Base-by-base conservation (phyloP, 2,329 filamentous ascomycete genomes). In the Ampelomyces quisqualis region DNA sequence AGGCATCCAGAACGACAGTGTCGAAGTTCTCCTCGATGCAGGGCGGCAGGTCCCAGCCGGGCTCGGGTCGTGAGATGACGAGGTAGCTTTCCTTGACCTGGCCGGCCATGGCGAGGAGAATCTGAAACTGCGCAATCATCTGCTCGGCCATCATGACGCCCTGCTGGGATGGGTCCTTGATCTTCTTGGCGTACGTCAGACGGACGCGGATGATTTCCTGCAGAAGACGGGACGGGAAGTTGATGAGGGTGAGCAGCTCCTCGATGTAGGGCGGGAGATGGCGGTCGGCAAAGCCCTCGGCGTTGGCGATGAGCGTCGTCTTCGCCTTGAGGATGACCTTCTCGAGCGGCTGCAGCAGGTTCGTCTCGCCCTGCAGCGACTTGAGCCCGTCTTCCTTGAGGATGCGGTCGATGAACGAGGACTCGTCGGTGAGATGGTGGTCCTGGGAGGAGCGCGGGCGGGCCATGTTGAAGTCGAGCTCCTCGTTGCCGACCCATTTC, bases 21-120 rank as follows among this genome's bases (percentile, higher is more conserved):
- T 97, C 93, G 60, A 97, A 98, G 28, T 89, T 89, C 64, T 98
- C 93, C 63, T 97, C 93, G 51, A 98, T 94, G 69, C 90, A 96
- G 7, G 90, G 89, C 2, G 93, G 93, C 39, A 97, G 72, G 57
- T 97, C 90, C 93, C 93, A 98, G 32, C 93, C 91, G 14, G 86
- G 82, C 67, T 97, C 87, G 1, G 90, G 86, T 53, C 88, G 82
- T 15, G 90, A 88, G 36, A 97, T 89, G 18, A 81, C 75, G 23
- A 87, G 77, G 63, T 95, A 96, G 53, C 91, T 87, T 58, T 86
- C 81, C 69, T 97, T 98, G 70, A 97, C 95, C 48, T 85, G 81
- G 46, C 95, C 90, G 21, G 93, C 91, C 52, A 97, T 83, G 60
- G 88, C 90, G 50, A 98, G 81, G 39, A 97, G 74, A 30, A 96